phyloP scores from a whole-genome alignment of 1,284 basidiomycete genomes.

The Blastosporella zonata region DNA sequence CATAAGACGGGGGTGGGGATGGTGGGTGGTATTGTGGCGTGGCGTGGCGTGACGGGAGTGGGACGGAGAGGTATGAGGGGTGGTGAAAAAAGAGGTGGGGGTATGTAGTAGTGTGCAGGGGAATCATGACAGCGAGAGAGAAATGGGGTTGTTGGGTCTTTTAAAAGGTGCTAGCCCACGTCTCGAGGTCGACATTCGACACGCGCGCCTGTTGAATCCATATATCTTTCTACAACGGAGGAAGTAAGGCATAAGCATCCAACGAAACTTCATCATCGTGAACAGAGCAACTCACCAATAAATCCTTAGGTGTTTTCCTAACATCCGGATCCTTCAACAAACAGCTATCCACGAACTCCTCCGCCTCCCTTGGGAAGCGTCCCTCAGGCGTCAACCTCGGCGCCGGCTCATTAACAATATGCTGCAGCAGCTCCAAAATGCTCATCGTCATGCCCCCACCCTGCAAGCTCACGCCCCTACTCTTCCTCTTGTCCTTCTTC shows the following conservation, averaged over 20 bases:
- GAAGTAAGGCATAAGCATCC: constrained; percentile 1
- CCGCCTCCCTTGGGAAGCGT: constrained; percentile 70
- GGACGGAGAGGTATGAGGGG: too few relatives aligned
- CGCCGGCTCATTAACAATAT: constrained; percentile 98
- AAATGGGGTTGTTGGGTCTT: background rate
- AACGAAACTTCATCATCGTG: background rate
- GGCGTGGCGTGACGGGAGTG: too few relatives aligned
- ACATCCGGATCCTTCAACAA: constrained; percentile 78
- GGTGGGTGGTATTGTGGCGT: too few relatives aligned
- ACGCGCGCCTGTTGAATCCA: constrained; percentile 26
- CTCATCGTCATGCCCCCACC: constrained; percentile 95
- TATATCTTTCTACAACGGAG: constrained; percentile 16
- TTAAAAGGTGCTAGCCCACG: constrained; percentile 25
- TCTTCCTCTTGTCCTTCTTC: constrained; percentile 59
- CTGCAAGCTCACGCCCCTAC: constrained; percentile 84
- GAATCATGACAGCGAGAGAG: background rate
- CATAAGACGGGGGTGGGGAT: too few relatives aligned
- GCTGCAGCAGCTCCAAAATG: constrained; percentile 94
- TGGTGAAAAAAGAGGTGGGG: background rate
- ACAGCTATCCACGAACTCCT: constrained; percentile 81
- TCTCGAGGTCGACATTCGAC: constrained; percentile 23
- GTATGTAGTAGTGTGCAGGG: background rate
- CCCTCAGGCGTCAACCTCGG: constrained; percentile 73
- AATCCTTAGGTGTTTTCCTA: constrained; percentile 39
- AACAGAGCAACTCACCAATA: constrained; percentile 18